Percentiles rank a stretch among this genome's conserved stretches.
Conservation (phyloP, 2,329 filamentous ascomycete genomes). For the Fusarium sulawesiense region DNA sequence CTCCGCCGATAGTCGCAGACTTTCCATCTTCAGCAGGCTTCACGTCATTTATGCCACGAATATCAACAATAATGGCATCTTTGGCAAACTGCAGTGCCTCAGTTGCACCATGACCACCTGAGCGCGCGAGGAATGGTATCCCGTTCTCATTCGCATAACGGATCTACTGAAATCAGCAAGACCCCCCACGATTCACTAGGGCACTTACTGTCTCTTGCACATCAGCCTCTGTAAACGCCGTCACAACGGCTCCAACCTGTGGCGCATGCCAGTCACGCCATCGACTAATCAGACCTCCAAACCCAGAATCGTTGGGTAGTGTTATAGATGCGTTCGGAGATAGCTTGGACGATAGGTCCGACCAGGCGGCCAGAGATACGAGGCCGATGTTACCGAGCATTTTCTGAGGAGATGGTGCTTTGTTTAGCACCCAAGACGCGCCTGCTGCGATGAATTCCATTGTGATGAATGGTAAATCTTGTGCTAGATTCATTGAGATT, state of each 20-base stretch:
- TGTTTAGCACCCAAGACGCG: slow-evolving; percentile 14
- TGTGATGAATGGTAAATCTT: rapidly evolving
- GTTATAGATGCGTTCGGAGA: slow-evolving; percentile 25
- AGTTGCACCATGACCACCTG: slow-evolving; percentile 28
- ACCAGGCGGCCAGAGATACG: slow-evolving; percentile 13
- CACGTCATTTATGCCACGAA: slow-evolving; percentile 5
- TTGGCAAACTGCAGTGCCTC: slow-evolving; percentile 23
- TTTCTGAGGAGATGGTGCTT: background rate
- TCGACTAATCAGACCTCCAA: slow-evolving; percentile 1
- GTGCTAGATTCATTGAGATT: no score
- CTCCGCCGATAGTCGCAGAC: slow-evolving; percentile 11
- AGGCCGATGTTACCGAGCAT: slow-evolving; percentile 16
- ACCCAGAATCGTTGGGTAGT: background rate
- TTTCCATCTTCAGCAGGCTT: background rate
- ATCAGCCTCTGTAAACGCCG: slow-evolving; percentile 14
- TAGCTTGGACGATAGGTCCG: slow-evolving; percentile 11
- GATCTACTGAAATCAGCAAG: slow-evolving; percentile 8
- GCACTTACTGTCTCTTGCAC: slow-evolving; percentile 27
- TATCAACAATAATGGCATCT: slow-evolving; percentile 20
- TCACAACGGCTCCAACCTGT: slow-evolving; percentile 12
- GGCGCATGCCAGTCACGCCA: slow-evolving; percentile 38
- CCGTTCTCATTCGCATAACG: slow-evolving; percentile 22
- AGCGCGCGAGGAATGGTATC: slow-evolving; percentile 22
- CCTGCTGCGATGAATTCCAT: slow-evolving; percentile 36
- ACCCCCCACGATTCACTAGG: rapidly evolving